These are phyloP conservation scores for Phoma sp. DNA, from an alignment of 2,329 filamentous ascomycete species.

Conservation along the genomic window DNA sequence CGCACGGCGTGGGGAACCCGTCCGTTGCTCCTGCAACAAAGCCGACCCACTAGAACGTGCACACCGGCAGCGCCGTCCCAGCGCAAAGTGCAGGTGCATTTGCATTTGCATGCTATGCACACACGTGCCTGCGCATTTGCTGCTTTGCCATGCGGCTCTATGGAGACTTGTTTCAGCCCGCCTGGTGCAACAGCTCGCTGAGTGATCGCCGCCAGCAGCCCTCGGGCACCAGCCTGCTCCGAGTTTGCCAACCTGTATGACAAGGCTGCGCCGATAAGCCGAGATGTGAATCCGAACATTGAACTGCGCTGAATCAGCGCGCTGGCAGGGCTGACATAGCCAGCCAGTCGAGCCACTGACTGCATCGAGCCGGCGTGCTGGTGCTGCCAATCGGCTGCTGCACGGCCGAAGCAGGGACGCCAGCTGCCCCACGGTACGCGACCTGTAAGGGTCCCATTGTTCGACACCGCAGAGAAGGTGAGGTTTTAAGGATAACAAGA, in stretches of 20 bases:
- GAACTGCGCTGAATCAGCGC: neutral
- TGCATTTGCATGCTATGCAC: neutral
- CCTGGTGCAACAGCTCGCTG: neutral
- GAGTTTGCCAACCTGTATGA: neutral
- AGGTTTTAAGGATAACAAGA: too few relatives aligned
- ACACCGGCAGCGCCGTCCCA: neutral
- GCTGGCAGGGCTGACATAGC: constrained; percentile 8
- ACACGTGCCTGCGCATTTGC: neutral
- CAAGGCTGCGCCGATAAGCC: constrained; percentile 2
- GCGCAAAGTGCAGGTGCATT: neutral
- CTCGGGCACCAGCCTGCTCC: neutral
- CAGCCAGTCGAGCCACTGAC: neutral
- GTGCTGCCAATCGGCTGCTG: constrained; percentile 2
- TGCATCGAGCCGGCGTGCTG: constrained; percentile 1
- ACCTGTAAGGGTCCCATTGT: neutral
- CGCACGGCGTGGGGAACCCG: constrained; percentile 17
- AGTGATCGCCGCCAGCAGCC: constrained; percentile 6
- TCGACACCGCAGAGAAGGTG: neutral
- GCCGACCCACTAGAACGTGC: constrained; percentile 8
- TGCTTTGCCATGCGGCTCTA: neutral
- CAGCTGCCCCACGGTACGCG: neutral
- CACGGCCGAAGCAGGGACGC: neutral
- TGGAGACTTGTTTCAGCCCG: neutral
- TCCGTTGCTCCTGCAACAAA: constrained; percentile 15
- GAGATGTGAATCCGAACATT: neutral